These are phyloP conservation scores for Dactylonectria estremocensis DNA, from an alignment of 2,329 filamentous ascomycete species.

Conservation along the genomic window DNA sequence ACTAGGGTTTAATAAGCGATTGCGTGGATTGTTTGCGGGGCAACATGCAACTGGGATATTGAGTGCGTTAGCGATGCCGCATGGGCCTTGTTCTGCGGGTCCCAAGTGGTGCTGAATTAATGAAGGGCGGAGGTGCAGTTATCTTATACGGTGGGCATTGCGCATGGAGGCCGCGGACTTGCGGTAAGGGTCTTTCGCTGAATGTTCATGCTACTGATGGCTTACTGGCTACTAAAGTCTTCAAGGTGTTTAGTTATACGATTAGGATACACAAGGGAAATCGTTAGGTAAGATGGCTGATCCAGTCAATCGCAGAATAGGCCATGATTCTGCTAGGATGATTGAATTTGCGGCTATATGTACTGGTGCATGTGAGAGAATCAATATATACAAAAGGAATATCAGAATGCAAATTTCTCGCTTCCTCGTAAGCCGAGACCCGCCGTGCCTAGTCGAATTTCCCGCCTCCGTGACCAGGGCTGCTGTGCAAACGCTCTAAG, in stretches of 20 bases:
- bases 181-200: too few species aligned
- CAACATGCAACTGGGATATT: too few species aligned
- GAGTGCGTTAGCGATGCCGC: too few species aligned
- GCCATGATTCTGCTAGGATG: neutral
- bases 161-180: too few species aligned
- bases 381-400: neutral
- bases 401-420: slow-evolving; percentile 4
- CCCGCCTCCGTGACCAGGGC: slow-evolving; percentile 1
- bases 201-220: too few species aligned
- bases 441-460: neutral
- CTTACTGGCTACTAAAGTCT: too few species aligned
- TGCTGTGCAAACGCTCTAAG: slow-evolving; percentile 8
- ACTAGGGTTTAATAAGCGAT: too few species aligned
- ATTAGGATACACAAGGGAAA: neutral
- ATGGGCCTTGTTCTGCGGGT: too few species aligned
- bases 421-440: slow-evolving; percentile 7
- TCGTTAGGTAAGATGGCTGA: neutral
- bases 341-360: slow-evolving; percentile 8
- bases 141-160: too few species aligned
- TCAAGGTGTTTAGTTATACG: slow-evolving; percentile 12
- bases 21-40: too few species aligned
- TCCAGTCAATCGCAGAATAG: slow-evolving; percentile 4
- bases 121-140: too few species aligned
- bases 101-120: too few species aligned
- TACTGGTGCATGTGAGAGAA: neutral